A percentile compares a stretch with the other conserved stretches of the same genome.
Conservation (phyloP, 495 filamentous ascomycete genomes). For the Talaromyces stipitatus region DNA sequence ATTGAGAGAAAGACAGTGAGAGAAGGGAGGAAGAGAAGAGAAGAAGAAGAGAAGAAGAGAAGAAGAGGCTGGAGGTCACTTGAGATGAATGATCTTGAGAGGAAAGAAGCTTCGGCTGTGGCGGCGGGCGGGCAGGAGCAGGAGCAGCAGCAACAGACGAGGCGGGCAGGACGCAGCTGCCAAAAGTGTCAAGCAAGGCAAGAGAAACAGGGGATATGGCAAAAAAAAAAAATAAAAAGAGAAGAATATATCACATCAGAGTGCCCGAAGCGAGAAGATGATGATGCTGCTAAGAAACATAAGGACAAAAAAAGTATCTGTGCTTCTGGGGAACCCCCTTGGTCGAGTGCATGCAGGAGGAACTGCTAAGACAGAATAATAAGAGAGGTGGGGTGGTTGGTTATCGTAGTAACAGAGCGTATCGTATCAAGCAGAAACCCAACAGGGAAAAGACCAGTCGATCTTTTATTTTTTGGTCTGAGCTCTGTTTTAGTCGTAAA, state of each 20-base stretch:
- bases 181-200: not conserved
- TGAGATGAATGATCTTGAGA: constrained; percentile 2
- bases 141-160: not conserved
- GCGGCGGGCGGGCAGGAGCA: not conserved
- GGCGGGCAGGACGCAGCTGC: not conserved
- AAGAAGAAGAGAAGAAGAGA: constrained; percentile 6
- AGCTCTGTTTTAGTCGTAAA: not conserved
- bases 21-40: constrained; percentile 7
- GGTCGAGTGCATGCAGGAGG: not conserved
- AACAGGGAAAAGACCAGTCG: not conserved
- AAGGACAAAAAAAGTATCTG: not conserved
- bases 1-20: constrained; percentile 8
- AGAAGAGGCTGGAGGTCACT: constrained; percentile 1
- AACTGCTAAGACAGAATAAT: not conserved
- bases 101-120: not conserved
- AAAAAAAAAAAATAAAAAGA: not conserved
- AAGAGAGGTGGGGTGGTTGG: not conserved
- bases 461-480: constrained; percentile 1
- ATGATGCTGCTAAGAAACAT: not conserved
- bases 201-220: not conserved
- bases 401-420: too few species aligned
- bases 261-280: not conserved
- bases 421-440: constrained; percentile 1
- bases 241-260: not conserved
- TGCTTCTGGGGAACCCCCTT: not conserved